phyloP scores from a whole-genome alignment of 2,329 filamentous ascomycete species.

The Geosmithia morbida region DNA sequence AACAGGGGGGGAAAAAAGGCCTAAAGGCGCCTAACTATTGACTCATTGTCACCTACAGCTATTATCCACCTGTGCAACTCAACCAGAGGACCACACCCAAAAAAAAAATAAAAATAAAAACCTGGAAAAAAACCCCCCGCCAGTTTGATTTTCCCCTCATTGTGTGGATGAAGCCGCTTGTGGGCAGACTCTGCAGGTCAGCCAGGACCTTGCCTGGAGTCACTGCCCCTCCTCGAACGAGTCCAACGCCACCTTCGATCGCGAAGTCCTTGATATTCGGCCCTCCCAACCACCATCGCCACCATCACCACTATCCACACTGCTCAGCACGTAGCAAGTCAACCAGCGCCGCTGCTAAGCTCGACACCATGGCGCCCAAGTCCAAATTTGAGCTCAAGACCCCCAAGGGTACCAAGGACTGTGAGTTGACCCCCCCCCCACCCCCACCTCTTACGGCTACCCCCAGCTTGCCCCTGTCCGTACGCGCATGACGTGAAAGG shows the following conservation, averaged over 20 bases:
- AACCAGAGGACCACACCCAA: not conserved
- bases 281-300: not conserved
- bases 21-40: not conserved
- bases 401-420: slow-evolving; percentile 85
- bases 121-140: not conserved
- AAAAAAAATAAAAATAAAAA: not conserved
- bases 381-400: slow-evolving; percentile 62
- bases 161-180: slow-evolving; percentile 7
- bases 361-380: slow-evolving; percentile 21
- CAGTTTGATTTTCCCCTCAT: slow-evolving; percentile 4
- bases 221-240: slow-evolving; percentile 1
- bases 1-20: not conserved
- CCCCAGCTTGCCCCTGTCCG: not conserved
- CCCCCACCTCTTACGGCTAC: not conserved
- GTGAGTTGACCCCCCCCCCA: slow-evolving; percentile 18
- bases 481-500: not conserved
- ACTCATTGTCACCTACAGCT: not conserved
- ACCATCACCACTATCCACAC: not conserved
- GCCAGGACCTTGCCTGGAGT: slow-evolving; percentile 4
- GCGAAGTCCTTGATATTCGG: not conserved
- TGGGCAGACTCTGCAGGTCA: slow-evolving; percentile 6
- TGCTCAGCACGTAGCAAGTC: not conserved
- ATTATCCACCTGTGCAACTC: not conserved
- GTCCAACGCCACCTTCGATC: not conserved
- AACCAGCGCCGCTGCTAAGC: not conserved